Conservation (phyloP, 805 yeast species). For the Metschnikowia picachoensis region DNA sequence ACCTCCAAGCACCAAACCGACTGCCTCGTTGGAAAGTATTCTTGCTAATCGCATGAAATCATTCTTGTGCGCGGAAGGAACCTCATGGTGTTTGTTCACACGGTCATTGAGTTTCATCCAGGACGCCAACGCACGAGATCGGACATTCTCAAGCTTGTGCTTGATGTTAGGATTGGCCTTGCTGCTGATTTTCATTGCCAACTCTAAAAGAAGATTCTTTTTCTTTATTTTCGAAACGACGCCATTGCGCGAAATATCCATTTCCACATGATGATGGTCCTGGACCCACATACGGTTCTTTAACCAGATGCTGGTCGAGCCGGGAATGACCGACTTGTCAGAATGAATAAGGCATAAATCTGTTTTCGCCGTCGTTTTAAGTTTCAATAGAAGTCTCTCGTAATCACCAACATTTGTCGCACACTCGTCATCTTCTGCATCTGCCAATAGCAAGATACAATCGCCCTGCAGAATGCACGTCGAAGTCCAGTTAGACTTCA, state of each 20-base stretch:
- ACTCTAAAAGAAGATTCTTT: conserved; percentile 28
- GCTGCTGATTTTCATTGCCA: conserved; percentile 33
- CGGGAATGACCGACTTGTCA: conserved; percentile 78
- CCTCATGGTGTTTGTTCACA: conserved; percentile 18
- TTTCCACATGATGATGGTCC: conserved; percentile 87
- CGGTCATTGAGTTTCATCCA: conserved; percentile 24
- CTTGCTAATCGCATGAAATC: conserved; percentile 90
- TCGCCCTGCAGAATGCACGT: conserved; percentile 95
- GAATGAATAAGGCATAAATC: conserved; percentile 83
- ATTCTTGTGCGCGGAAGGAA: conserved; percentile 33
- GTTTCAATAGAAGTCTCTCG: conserved; percentile 69
- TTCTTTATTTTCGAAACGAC: conserved; percentile 16
- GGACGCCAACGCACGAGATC: conserved; percentile 27
- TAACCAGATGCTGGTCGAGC: conserved; percentile 81
- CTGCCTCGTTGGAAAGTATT: conserved; percentile 85
- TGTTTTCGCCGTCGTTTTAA: conserved; percentile 80
- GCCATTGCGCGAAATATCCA: conserved; percentile 37
- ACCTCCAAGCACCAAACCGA: conserved; percentile 93
- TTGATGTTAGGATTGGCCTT: conserved; percentile 34
- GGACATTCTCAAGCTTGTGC: conserved; percentile 30
- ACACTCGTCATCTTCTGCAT: conserved; percentile 58
- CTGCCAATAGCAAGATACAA: conserved; percentile 84
- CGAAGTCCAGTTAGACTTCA: conserved; percentile 82
- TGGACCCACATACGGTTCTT: conserved; percentile 86
- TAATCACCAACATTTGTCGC: conserved; percentile 78